A percentile compares a stretch with the other conserved stretches of the same genome.
phyloP scores from a whole-genome alignment of 1,284 basidiomycete species.

The Taiwanofungus camphoratus region DNA sequence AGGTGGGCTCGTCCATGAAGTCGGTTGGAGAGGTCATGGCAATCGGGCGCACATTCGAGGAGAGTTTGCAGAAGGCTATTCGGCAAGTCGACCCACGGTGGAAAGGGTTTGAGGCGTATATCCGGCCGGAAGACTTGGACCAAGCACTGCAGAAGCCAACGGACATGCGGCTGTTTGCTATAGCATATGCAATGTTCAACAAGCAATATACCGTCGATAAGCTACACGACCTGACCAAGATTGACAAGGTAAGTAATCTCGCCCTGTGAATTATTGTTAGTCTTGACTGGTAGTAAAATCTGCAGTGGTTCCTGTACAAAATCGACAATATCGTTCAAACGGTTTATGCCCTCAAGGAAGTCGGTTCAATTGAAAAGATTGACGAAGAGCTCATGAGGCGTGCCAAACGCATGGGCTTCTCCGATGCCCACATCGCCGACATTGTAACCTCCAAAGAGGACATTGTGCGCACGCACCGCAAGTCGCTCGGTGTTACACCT shows the following conservation, averaged over 20 bases:
- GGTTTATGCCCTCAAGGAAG: constrained; percentile 66
- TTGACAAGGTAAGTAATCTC: constrained; percentile 69
- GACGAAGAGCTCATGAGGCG: constrained; percentile 69
- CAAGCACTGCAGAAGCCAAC: constrained; percentile 73
- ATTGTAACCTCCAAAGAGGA: constrained; percentile 26
- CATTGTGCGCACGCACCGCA: constrained; percentile 79
- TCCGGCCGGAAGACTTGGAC: constrained; percentile 81
- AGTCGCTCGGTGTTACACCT: constrained; percentile 84
- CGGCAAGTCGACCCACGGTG: constrained; percentile 93
- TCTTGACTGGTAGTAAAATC: too few species aligned
- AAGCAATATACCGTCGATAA: constrained; percentile 87
- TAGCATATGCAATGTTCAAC: constrained; percentile 97
- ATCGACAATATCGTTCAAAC: constrained; percentile 95
- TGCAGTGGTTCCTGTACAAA: constrained; percentile 96
- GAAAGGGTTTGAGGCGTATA: constrained; percentile 80
- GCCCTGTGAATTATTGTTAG: background rate
- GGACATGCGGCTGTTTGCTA: constrained; percentile 93
- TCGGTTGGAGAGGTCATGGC: constrained; percentile 99
- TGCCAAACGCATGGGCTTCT: constrained; percentile 92
- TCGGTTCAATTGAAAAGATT: constrained; percentile 62
- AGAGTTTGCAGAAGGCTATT: constrained; percentile 97
- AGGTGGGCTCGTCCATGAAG: constrained; percentile 98
- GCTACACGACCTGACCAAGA: constrained; percentile 93
- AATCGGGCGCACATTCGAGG: constrained; percentile 98
- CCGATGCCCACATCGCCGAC: constrained; percentile 84